Evolutionary conservation across 2,329 filamentous ascomycete genomes (phyloP).

Genomic region (Paramyrothecium roridum): DNA sequence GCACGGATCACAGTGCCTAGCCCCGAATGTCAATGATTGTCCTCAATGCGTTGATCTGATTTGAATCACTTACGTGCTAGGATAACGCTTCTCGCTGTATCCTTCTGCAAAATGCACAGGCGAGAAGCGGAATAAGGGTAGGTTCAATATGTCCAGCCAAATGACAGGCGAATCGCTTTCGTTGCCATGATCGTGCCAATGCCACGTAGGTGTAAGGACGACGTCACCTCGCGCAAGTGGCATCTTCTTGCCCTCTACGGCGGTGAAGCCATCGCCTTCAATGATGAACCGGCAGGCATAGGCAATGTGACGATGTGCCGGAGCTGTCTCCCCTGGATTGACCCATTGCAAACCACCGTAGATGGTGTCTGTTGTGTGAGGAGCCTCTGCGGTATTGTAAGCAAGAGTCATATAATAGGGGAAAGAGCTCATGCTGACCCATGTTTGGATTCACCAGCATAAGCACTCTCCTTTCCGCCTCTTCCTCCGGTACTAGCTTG

Average conservation of each 20-base stretch:
- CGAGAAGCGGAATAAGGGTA: slow-evolving; percentile 47
- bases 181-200: slow-evolving; percentile 60
- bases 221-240: slow-evolving; percentile 50
- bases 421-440: slow-evolving; percentile 18
- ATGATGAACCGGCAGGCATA: slow-evolving; percentile 58
- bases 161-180: slow-evolving; percentile 51
- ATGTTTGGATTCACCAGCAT: slow-evolving; percentile 49
- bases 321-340: slow-evolving; percentile 52
- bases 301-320: slow-evolving; percentile 53
- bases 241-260: slow-evolving; percentile 52
- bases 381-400: slow-evolving; percentile 32
- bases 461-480: slow-evolving; percentile 37
- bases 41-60: accelerated
- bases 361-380: slow-evolving; percentile 55
- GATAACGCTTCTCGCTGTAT: slow-evolving; percentile 43
- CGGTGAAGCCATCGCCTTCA: slow-evolving; percentile 54
- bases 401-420: accelerated
- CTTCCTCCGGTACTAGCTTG: slow-evolving; percentile 30
- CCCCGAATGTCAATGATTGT: not conserved
- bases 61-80: slow-evolving; percentile 31
- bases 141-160: slow-evolving; percentile 55
- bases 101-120: slow-evolving; percentile 54
- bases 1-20: slow-evolving; percentile 27
- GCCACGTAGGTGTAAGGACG: slow-evolving; percentile 55
- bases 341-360: slow-evolving; percentile 56